Evolutionary conservation across 2,329 filamentous ascomycete species (phyloP), one percentile per base, ranked within the genome.

Genomic region (Sporothrix schenckii): DNA sequence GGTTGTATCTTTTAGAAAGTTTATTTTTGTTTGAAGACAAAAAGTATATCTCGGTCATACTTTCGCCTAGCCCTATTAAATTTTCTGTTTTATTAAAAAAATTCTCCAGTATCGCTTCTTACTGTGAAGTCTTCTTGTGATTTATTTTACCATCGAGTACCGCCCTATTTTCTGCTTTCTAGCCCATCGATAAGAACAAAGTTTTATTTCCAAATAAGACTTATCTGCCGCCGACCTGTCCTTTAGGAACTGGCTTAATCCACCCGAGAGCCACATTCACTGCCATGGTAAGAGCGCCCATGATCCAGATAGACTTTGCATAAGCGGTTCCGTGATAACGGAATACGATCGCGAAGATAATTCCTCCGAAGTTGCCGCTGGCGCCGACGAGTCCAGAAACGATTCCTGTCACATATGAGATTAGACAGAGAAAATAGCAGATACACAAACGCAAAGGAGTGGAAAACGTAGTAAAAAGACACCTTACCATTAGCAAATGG

Each of bases 321-420:
- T 93, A 95, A 76, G 90, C 80, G 1, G 81, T 86, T 7, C 30
- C 24, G 9, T 39, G 41, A 30, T 94, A 95, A 66, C 92, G 84
- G 83, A 94, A 97, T 77, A 93, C 88, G 77, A 96, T 87, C 21
- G 92, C 91, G 76, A 95, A 97, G 66, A 96, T 79, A 67, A 97
- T 88, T 13, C 94, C 94, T 3, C 94, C 94, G 9, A 97, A 79
- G 76, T 97, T 97, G 0, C 94, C 93, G 13, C 87, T 84, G 0
- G 91, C 93, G 13, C 94, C 94, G 0, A 92, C 90, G 47, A 92
- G 82, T 14, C 93, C 93, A 0, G 90, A 92, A 6, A 97, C 85
- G 70, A 86, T 78, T 14, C 92, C 93, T 58, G 19, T 58, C 9
- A 39, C 24, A 39, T 34, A 14, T 30, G 4, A 54, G 52, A 30